A percentile compares a stretch with the other conserved stretches of the same genome.
phyloP scores from a whole-genome alignment of 2,329 filamentous ascomycete genomes.

The Trichoderma sp. region DNA sequence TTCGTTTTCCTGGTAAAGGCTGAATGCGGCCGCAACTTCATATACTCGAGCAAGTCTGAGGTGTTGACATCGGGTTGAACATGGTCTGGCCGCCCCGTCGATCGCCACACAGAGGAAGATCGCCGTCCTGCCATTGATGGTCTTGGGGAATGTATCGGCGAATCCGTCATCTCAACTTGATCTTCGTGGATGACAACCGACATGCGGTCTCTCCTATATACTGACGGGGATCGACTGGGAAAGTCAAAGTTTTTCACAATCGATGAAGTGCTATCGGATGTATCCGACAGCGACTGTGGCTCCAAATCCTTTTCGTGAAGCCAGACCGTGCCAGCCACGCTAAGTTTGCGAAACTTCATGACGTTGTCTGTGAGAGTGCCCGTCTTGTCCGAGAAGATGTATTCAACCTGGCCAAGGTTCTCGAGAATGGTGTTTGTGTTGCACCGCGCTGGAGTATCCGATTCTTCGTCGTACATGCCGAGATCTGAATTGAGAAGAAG shows the following conservation, averaged over 20 bases:
- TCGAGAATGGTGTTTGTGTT: conserved; percentile 95
- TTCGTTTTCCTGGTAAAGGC: conserved; percentile 76
- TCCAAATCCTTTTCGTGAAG: conserved; percentile 75
- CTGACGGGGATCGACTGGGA: conserved; percentile 30
- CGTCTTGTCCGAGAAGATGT: conserved; percentile 93
- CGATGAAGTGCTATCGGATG: conserved; percentile 13
- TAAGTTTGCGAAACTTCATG: conserved; percentile 94
- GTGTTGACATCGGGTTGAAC: conserved; percentile 64
- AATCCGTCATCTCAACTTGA: conserved; percentile 27
- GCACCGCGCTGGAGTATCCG: conserved; percentile 83
- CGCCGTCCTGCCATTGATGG: conserved; percentile 41
- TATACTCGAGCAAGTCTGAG: conserved; percentile 73
- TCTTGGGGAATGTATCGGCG: conserved; percentile 34
- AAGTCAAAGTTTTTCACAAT: conserved; percentile 13
- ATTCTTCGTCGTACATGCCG: conserved; percentile 86
- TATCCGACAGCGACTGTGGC: conserved; percentile 27
- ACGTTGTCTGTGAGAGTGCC: conserved; percentile 92
- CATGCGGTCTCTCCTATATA: conserved; percentile 35
- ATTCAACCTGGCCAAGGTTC: conserved; percentile 86
- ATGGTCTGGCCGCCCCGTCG: conserved; percentile 50
- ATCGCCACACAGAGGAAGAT: conserved; percentile 54
- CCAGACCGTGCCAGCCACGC: conserved; percentile 86
- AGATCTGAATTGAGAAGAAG: conserved; percentile 77
- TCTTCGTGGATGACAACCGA: conserved; percentile 39
- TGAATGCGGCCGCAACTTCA: conserved; percentile 73